Conservation (phyloP, 768 basidiomycete species). For the Hydnum rufescens region DNA sequence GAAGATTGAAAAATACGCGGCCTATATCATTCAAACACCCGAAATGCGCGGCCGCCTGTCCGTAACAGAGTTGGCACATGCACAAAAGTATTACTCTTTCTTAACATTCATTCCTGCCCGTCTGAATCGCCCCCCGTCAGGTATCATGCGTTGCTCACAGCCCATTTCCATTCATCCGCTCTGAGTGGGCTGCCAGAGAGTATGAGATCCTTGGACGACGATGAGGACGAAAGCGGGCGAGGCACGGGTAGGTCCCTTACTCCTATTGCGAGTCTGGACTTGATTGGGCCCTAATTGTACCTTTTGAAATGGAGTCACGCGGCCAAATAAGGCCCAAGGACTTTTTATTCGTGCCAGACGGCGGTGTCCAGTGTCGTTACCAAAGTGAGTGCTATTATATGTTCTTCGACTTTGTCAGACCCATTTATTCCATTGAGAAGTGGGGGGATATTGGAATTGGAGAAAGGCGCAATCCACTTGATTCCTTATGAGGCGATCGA, state of each 20-base stretch:
- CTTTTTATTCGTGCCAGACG: constrained; percentile 67
- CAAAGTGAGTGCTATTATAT: constrained; percentile 17
- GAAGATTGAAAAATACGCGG: constrained; percentile 78
- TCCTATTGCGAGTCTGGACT: constrained; percentile 7
- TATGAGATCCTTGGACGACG: constrained; percentile 51
- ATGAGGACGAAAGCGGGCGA: constrained; percentile 56
- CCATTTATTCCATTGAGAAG: constrained; percentile 19
- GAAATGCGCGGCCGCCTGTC: constrained; percentile 63
- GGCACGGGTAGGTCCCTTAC: constrained; percentile 16
- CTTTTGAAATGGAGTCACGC: constrained; percentile 31
- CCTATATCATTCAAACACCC: constrained; percentile 50
- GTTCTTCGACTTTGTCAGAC: background rate
- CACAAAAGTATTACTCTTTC: constrained; percentile 34
- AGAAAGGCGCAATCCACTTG: constrained; percentile 64
- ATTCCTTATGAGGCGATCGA: constrained; percentile 61
- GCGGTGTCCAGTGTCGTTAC: constrained; percentile 30
- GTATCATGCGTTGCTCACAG: constrained; percentile 54
- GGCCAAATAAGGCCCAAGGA: constrained; percentile 54
- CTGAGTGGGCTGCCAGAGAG: constrained; percentile 63
- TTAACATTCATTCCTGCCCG: background rate
- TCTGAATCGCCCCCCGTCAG: constrained; percentile 20
- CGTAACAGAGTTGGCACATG: constrained; percentile 63
- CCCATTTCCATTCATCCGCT: constrained; percentile 62
- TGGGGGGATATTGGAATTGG: constrained; percentile 51
- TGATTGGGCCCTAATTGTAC: background rate